phyloP scores from a whole-genome alignment of 1,139 yeast genomes.

The Hyphopichia pseudoburtonii region DNA sequence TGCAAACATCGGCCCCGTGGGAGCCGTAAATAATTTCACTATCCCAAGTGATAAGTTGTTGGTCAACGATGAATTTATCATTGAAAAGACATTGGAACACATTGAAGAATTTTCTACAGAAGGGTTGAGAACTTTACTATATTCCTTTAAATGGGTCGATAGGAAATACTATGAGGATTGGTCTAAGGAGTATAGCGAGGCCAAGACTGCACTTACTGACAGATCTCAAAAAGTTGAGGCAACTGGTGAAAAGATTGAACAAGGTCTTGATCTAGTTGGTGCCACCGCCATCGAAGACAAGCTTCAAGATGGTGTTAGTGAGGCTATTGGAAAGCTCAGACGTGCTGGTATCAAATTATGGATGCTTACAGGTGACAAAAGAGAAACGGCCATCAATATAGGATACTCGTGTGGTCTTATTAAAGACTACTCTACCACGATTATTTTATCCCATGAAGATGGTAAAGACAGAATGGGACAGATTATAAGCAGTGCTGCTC shows the following conservation, averaged over 20 bases:
- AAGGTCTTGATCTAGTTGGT: conserved; percentile 66
- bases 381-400: conserved; percentile 96
- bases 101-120: conserved; percentile 93
- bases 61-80: conserved; percentile 71
- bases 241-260: conserved; percentile 73
- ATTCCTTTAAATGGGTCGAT: conserved; percentile 74
- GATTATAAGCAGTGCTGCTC: conserved; percentile 57
- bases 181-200: conserved; percentile 66
- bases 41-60: conserved; percentile 65
- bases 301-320: conserved; percentile 93
- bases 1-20: background rate
- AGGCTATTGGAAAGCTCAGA: conserved; percentile 85
- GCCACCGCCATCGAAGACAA: conserved; percentile 98
- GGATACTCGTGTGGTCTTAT: conserved; percentile 93
- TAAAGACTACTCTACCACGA: conserved; percentile 87
- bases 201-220: conserved; percentile 72
- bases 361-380: conserved; percentile 98
- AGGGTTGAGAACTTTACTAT: conserved; percentile 86
- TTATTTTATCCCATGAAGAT: conserved; percentile 66
- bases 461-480: conserved; percentile 51
- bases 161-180: conserved; percentile 61
- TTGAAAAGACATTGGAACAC: conserved; percentile 85
- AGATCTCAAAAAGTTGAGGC: conserved; percentile 67
- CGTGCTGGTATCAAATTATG: conserved; percentile 93
- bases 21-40: conserved; percentile 12